A percentile compares a stretch with the other conserved stretches of the same genome.
Conservation (phyloP, 352 stramenopile species). For the Peronospora belbahrii region DNA sequence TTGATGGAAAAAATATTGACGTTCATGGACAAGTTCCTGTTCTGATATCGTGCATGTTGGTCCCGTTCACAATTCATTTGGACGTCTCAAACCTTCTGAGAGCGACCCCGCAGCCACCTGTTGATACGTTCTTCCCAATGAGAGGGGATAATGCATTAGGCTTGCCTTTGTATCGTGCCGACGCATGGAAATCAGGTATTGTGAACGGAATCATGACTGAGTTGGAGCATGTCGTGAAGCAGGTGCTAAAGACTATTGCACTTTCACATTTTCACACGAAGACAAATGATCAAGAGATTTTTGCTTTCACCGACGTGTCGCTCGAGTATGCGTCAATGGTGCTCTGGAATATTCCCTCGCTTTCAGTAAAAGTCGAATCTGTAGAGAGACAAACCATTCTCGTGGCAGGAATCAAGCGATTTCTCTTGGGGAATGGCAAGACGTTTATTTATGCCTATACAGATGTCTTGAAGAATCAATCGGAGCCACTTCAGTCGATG, state of each 20-base stretch:
- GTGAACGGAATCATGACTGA: slow-evolving; percentile 40
- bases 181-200: slow-evolving; percentile 11
- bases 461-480: slow-evolving; percentile 55
- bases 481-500: slow-evolving; percentile 53
- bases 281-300: slow-evolving; percentile 47
- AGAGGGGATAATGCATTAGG: slow-evolving; percentile 19
- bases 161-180: slow-evolving; percentile 6
- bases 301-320: slow-evolving; percentile 73
- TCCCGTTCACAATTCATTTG: slow-evolving; percentile 65
- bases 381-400: slow-evolving; percentile 38
- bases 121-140: background rate
- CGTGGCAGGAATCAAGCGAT: slow-evolving; percentile 58
- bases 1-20: slow-evolving; percentile 30
- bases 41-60: slow-evolving; percentile 54
- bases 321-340: slow-evolving; percentile 57
- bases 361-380: slow-evolving; percentile 48
- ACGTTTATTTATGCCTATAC: slow-evolving; percentile 80
- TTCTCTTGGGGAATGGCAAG: slow-evolving; percentile 53
- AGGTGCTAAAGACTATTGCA: slow-evolving; percentile 69
- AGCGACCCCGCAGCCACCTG: slow-evolving; percentile 3
- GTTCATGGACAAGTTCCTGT: slow-evolving; percentile 43
- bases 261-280: slow-evolving; percentile 67
- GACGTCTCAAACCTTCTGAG: slow-evolving; percentile 40
- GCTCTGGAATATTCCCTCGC: slow-evolving; percentile 69
- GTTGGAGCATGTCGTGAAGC: slow-evolving; percentile 42